phyloP scores from a whole-genome alignment of 2,329 filamentous ascomycete species.

The Neofusicoccum cordaticola region DNA sequence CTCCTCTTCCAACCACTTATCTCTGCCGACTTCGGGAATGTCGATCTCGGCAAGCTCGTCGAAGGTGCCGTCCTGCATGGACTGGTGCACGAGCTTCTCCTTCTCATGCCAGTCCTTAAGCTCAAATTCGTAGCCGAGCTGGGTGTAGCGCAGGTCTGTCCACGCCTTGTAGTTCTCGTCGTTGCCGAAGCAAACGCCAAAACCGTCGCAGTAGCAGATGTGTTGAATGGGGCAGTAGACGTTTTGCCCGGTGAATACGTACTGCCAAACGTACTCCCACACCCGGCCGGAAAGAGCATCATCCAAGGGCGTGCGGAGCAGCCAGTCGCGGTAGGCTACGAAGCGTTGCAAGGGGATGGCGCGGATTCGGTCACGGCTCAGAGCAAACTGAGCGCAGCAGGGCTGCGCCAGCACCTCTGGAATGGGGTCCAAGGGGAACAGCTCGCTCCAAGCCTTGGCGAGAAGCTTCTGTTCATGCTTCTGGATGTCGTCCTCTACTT shows the following conservation, averaged over 20 bases:
- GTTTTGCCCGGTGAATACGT: conserved; percentile 54
- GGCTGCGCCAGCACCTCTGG: conserved; percentile 56
- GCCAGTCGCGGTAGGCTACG: conserved; percentile 59
- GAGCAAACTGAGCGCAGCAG: conserved; percentile 64
- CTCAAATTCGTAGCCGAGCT: conserved; percentile 41
- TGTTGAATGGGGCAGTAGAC: conserved; percentile 53
- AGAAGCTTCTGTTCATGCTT: conserved; percentile 47
- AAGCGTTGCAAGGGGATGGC: conserved; percentile 53
- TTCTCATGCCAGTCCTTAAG: conserved; percentile 43
- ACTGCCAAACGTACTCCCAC: conserved; percentile 65
- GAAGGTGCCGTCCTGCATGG: conserved; percentile 34
- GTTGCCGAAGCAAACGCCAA: conserved; percentile 59
- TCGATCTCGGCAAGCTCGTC: conserved; percentile 33
- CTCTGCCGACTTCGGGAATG: conserved; percentile 41
- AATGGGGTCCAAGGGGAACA: conserved; percentile 48
- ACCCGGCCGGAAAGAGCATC: conserved; percentile 58
- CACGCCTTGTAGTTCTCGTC: conserved; percentile 49
- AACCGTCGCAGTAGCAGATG: conserved; percentile 63
- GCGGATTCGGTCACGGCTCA: conserved; percentile 57
- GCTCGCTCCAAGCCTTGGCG: conserved; percentile 45
- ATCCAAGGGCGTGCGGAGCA: conserved; percentile 54
- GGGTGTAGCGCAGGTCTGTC: conserved; percentile 45
- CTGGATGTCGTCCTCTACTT: conserved; percentile 33
- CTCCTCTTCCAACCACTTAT: conserved; percentile 42
- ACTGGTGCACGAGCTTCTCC: conserved; percentile 35